Conservation (phyloP, 495 filamentous ascomycete genomes). For the Rhypophila decipiens region DNA sequence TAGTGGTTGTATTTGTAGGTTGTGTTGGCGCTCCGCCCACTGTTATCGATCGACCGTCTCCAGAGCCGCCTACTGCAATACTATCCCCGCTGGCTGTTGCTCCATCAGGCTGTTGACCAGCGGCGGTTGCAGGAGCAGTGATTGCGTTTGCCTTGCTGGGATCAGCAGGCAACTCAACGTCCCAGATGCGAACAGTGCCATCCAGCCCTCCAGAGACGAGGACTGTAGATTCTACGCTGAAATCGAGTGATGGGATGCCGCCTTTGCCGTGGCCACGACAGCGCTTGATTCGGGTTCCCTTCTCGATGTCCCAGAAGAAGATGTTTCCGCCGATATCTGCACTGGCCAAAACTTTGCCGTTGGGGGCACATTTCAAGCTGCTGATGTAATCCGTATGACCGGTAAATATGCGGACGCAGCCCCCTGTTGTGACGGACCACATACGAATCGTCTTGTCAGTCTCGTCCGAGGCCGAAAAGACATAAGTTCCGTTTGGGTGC, state of each 20-base stretch:
- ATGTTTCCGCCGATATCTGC: constrained; percentile 82
- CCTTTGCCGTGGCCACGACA: constrained; percentile 92
- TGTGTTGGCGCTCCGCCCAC: constrained; percentile 27
- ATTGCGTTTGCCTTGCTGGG: constrained; percentile 31
- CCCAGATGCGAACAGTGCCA: constrained; percentile 88
- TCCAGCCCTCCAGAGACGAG: constrained; percentile 88
- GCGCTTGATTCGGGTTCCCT: constrained; percentile 75
- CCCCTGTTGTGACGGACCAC: constrained; percentile 87
- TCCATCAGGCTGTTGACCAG: constrained; percentile 53
- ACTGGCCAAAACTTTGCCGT: constrained; percentile 80
- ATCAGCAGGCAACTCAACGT: constrained; percentile 61
- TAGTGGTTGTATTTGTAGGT: constrained; percentile 16
- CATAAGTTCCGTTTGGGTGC: constrained; percentile 86
- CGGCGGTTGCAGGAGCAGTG: constrained; percentile 32
- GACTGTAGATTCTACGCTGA: constrained; percentile 82
- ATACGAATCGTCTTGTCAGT: constrained; percentile 89
- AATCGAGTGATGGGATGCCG: constrained; percentile 87
- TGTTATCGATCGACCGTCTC: constrained; percentile 27
- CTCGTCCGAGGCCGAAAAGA: constrained; percentile 77
- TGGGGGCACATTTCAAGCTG: constrained; percentile 73
- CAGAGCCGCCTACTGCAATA: constrained; percentile 42
- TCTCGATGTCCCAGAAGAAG: constrained; percentile 84
- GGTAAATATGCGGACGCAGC: constrained; percentile 82
- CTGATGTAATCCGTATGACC: constrained; percentile 84
- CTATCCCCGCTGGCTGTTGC: constrained; percentile 38